Evolutionary conservation across 2,329 filamentous ascomycete genomes (phyloP), one percentile per base, ranked within the genome.

Genomic region (Blumeriella jaapii): DNA sequence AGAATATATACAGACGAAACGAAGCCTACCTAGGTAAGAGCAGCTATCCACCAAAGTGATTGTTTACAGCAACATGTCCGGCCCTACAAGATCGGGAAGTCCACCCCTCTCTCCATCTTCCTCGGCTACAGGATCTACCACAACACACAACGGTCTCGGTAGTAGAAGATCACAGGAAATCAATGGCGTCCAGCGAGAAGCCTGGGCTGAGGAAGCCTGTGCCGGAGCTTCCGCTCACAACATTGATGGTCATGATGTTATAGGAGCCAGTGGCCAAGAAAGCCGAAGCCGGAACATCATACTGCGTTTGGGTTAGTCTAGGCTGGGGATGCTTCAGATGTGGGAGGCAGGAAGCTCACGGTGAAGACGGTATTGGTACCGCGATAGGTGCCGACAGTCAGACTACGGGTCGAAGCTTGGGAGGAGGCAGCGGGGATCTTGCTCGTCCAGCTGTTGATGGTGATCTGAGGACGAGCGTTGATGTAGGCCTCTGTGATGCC

Each of bases 311-410:
- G 11, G 11, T 27, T 12, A 27, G n/a, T 12, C 15, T 12, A 6
- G 22, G 4, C 7, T 24, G 9, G 22, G 7, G n/a, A n/a, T n/a
- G n/a, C n/a, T n/a, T n/a, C n/a, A 24, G 3, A 24, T n/a, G 22
- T 10, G 3, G 22, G 9, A 4, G 13, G 11, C 5, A 24, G 12
- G 9, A n/a, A 13, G 9, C 33, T 29, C 24, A 36, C 33, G 11
- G 34, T 37, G 22, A 37, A 34, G 22, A 41, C 24, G n/a, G 19
- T n/a, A 19, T 41, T 41, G 3, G 34, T 41, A 0, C 76, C 76
- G 4, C 73, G 61, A 49, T 80, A 81, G 0, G 74, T 73, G 7
- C 76, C 77, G 3, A 77, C 62, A 0, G 76, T 81, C 2, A 80
- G 65, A 11, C 76, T 76, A 11, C 76, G 65, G 3, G 69, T 74